phyloP scores from a whole-genome alignment of 495 filamentous ascomycete genomes.

The Penicillium lagena region DNA sequence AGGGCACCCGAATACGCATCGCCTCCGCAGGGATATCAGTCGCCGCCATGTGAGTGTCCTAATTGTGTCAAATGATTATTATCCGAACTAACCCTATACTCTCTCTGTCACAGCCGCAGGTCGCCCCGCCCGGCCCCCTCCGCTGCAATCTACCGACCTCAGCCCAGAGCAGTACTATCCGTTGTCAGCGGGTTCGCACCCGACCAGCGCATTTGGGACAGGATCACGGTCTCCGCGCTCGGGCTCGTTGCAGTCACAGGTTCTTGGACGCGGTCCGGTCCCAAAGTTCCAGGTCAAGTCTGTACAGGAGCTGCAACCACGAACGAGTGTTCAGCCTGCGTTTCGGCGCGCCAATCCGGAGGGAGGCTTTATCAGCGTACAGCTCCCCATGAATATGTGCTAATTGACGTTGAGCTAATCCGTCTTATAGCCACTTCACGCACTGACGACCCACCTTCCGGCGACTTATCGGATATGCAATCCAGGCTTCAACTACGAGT shows the following conservation, averaged over 20 bases:
- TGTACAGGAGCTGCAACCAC: constrained; percentile 69
- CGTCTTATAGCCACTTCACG: constrained; percentile 75
- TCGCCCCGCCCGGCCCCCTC: constrained; percentile 51
- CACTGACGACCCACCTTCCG: constrained; percentile 86
- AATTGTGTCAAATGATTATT: too few species aligned
- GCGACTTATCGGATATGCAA: constrained; percentile 98
- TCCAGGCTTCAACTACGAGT: constrained; percentile 97
- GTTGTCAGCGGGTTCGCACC: constrained; percentile 57
- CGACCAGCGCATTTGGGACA: constrained; percentile 64
- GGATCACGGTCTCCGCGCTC: constrained; percentile 70
- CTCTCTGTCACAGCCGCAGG: constrained; percentile 24
- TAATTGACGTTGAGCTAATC: too few species aligned
- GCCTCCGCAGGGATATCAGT: constrained; percentile 60
- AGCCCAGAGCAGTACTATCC: constrained; percentile 63
- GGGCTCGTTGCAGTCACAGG: constrained; percentile 35
- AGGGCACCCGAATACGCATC: constrained; percentile 50
- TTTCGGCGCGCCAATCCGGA: constrained; percentile 94
- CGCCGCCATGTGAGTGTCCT: constrained; percentile 47
- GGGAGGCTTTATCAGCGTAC: constrained; percentile 96
- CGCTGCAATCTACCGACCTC: constrained; percentile 59
- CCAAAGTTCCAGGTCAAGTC: constrained; percentile 77
- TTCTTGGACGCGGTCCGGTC: constrained; percentile 61
- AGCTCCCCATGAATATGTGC: constrained; percentile 22
- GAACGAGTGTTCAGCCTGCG: constrained; percentile 78
- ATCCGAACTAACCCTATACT: not conserved